Percentiles rank a stretch among this genome's conserved stretches.
Conservation (phyloP, 2,329 filamentous ascomycete species). For the Myriangium duriaei region DNA sequence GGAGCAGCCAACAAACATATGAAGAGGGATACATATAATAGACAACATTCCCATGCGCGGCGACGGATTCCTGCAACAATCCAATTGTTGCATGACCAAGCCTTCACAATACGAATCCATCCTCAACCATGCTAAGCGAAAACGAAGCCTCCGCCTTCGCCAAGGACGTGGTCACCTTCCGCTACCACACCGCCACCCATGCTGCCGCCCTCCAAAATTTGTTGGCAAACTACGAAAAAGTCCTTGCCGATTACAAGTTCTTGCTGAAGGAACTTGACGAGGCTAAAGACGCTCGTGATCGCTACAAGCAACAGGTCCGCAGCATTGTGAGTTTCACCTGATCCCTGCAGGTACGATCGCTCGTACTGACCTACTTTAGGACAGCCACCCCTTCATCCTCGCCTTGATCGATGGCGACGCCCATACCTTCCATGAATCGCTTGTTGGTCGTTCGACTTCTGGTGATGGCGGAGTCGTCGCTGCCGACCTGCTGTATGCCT, state of each 20-base stretch:
- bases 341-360: neutral
- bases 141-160: slow-evolving; percentile 3
- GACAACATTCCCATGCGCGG: no score
- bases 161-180: slow-evolving; percentile 6
- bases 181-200: slow-evolving; percentile 10
- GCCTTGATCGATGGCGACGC: slow-evolving; percentile 52
- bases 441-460: slow-evolving; percentile 17
- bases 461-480: slow-evolving; percentile 44
- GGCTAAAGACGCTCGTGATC: slow-evolving; percentile 40
- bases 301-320: slow-evolving; percentile 42
- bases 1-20: no score
- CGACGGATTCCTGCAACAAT: no score
- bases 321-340: slow-evolving; percentile 9
- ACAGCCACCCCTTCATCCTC: slow-evolving; percentile 47
- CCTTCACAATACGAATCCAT: no score
- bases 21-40: no score
- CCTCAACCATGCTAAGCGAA: slow-evolving; percentile 6
- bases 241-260: slow-evolving; percentile 43
- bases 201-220: slow-evolving; percentile 9
- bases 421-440: slow-evolving; percentile 30
- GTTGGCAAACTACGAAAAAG: slow-evolving; percentile 13
- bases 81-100: no score
- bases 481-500: slow-evolving; percentile 41
- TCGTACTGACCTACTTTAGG: slow-evolving; percentile 15
- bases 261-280: slow-evolving; percentile 48